Evolutionary conservation across 1,284 basidiomycete species (phyloP), one percentile per base, ranked within the genome.

Genomic region (Moesziomyces parantarcticus): DNA sequence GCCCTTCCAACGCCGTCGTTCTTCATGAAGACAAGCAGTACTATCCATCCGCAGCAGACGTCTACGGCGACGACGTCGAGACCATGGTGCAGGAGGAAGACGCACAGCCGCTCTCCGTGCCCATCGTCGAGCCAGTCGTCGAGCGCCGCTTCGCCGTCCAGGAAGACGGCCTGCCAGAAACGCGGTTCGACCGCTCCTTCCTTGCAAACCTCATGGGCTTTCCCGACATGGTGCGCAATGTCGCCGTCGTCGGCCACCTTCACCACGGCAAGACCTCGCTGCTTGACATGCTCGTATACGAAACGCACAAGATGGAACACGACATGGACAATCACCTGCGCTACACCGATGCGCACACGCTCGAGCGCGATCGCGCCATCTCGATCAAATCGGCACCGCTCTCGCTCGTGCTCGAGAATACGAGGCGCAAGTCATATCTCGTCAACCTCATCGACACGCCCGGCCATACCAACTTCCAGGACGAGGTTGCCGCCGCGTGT

Each of bases 61-160:
- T 96, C 1, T 99, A 99, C 83, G 97, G 96, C 9, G 88, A 90
- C 46, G 96, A 91, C 61, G 96, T 99, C 22, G 96, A 99, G 86
- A 92, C 96, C 1, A 86, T 99, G 79, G 97, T 99, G 1, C 95
- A 99, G 84, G 97, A 99, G 85, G 97, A 99, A 86, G 97, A 99
- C 82, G 89, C 92, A 4, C 97, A 99, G 84, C 94, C 93, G 9
- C 88, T 99, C 8, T 89, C 92, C 3, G 94, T 99, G 82, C 97
- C 97, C 39, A 96, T 99, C 73, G 88, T 99, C 67, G 94, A 94
- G 36, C 97, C 97, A 22, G 88, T 99, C 72, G 97, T 97, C 93
- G 90, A 90, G 89, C 85, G 97, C 92, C 70, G 89, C 92, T 54
- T 99, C 92, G 78, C 75, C 84, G 93, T 98, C 11, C 70, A 82